A percentile compares a stretch with the other conserved stretches of the same genome.
These are phyloP conservation scores for Breviolum minutum DNA, from an alignment of 73 alveolate species.

Conservation along the genomic window DNA sequence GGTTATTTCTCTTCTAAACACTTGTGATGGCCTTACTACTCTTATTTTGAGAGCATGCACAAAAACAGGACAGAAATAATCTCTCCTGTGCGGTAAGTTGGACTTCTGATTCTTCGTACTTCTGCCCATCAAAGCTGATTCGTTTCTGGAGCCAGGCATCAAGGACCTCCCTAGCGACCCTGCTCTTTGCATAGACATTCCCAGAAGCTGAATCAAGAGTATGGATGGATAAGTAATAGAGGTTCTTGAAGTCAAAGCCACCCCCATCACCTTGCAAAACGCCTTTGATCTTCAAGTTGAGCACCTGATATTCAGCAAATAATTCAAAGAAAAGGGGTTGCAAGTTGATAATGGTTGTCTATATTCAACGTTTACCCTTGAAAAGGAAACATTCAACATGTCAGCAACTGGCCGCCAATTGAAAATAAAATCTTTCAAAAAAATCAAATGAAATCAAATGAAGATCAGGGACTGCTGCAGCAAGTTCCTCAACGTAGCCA, in stretches of 20 bases:
- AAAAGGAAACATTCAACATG: background rate
- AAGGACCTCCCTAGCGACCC: background rate
- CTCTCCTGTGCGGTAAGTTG: background rate
- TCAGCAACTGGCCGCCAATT: background rate
- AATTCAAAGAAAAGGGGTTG: background rate
- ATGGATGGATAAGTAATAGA: background rate
- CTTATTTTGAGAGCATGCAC: too few relatives aligned
- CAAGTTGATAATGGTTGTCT: background rate
- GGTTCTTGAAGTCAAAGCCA: background rate
- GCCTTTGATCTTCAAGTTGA: background rate
- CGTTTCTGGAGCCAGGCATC: conserved; percentile 4
- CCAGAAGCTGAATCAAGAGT: background rate
- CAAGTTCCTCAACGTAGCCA: conserved; percentile 10
- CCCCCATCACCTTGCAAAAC: background rate
- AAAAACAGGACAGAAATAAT: too few relatives aligned
- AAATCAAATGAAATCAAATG: background rate
- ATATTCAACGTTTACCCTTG: background rate
- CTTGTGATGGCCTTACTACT: too few relatives aligned
- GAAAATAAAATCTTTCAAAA: background rate
- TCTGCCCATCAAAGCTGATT: background rate
- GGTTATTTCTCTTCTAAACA: too few relatives aligned
- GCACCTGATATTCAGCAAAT: background rate
- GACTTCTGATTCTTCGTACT: background rate
- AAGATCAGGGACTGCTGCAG: background rate
- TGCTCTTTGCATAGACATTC: background rate